Base-by-base conservation (phyloP, 192 early-diverging fungal genomes). In the Rhizoclosmatium globosum region DNA sequence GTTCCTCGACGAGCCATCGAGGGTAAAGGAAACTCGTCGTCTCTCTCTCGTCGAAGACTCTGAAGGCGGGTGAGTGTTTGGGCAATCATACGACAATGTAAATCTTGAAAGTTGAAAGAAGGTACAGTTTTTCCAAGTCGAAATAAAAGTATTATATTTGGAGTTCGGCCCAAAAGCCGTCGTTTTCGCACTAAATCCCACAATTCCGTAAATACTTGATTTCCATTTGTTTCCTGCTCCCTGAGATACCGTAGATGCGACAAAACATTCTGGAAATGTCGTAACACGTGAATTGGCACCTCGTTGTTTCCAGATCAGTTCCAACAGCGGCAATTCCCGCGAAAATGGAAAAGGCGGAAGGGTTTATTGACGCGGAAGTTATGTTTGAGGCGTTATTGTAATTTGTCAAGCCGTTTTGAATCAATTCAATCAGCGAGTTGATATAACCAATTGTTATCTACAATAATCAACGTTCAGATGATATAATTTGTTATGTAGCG, bases 371-470 rank as follows among this genome's bases (percentile, higher is more conserved):
- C 19, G n/a, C 47, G 72, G 7, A 21, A 23, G 79, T 31, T 41
- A 79, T 43, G 48, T 53, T n/a, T 58, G 67, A 19, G 31, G 66
- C 2, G 4, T 15, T 21, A 19, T 68, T 65, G 43, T 38, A 13
- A 66, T 68, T 76, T 13, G 77, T 47, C 6, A 89, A 68, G 74
- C 94, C 92, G 47, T 91, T 94, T 77, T 95, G 94, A 67, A 99
- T 98, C 68, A 97, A 85, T 65, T 97, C 95, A 78, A 99, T 93
- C 67, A 99, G 87, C 31, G 93, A 94, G 81, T 95, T 97, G 79
- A 99, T 87, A 80, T 95, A 96, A 81, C 95, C 94, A 47, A 93
- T 91, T 21, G 95, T 94, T 13, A 99, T 93, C 84, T 94, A 86
- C 2, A 31, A 39, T 46, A 71, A 48, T 47, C 76, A 39, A 38